These are phyloP conservation scores for Candida albicans DNA, from an alignment of 1,139 yeast species.

Conservation along the genomic window DNA sequence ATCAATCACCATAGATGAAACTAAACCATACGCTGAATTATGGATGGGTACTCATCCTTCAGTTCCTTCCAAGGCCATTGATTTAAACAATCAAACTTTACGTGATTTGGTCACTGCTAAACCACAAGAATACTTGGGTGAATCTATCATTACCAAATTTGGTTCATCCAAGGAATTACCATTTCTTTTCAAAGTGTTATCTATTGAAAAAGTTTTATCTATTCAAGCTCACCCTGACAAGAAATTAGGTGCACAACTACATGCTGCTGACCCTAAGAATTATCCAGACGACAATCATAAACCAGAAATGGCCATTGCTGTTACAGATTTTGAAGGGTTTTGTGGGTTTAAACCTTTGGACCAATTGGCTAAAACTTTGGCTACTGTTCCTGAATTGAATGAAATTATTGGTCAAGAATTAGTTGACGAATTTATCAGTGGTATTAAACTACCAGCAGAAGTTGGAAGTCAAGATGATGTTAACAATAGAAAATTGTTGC, in stretches of 20 bases:
- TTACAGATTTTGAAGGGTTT: constrained; percentile 93
- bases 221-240: constrained; percentile 99
- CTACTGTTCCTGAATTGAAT: constrained; percentile 71
- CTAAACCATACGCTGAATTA: constrained; percentile 83
- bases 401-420: constrained; percentile 66
- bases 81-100: constrained; percentile 50
- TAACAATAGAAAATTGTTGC: constrained; percentile 63
- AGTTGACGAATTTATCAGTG: constrained; percentile 51
- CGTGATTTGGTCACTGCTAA: constrained; percentile 61
- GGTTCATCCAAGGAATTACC: constrained; percentile 76
- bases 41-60: constrained; percentile 99
- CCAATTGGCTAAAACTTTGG: constrained; percentile 67
- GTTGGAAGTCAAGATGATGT: constrained; percentile 48
- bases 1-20: constrained; percentile 55
- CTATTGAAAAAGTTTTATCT: constrained; percentile 87
- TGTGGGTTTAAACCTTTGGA: constrained; percentile 95
- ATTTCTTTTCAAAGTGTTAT: constrained; percentile 87
- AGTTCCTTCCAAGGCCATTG: constrained; percentile 72
- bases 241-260: constrained; percentile 71
- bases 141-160: constrained; percentile 60
- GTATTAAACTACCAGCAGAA: constrained; percentile 47
- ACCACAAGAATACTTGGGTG: constrained; percentile 63
- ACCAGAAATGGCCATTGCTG: constrained; percentile 99
- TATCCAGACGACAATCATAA: constrained; percentile 98
- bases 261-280: constrained; percentile 80